Conservation (phyloP, 2,329 filamentous ascomycete genomes). For the Diaporthe ampelina region DNA sequence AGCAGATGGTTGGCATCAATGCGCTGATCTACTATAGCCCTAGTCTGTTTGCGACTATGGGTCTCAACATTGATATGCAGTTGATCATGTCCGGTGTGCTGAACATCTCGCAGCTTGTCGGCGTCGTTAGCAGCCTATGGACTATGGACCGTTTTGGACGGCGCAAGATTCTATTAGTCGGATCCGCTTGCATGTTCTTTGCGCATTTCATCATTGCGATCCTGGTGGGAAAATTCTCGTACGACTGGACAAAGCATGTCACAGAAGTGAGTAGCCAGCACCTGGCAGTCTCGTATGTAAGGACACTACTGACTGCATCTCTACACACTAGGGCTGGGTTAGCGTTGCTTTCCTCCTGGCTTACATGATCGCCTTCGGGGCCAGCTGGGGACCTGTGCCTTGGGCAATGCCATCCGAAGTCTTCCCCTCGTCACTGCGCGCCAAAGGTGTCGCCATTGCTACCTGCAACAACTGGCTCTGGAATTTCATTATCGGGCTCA, state of each 20-base stretch:
- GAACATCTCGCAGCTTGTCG: constrained; percentile 60
- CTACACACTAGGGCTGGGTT: constrained; percentile 28
- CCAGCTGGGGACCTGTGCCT: constrained; percentile 23
- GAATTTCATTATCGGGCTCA: constrained; percentile 68
- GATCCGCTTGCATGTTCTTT: constrained; percentile 60
- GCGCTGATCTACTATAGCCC: constrained; percentile 63
- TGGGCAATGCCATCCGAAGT: constrained; percentile 64
- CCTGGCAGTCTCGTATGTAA: background rate
- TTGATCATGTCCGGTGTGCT: constrained; percentile 62
- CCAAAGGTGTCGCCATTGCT: constrained; percentile 73
- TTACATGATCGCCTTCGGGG: constrained; percentile 24
- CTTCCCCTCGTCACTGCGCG: constrained; percentile 71
- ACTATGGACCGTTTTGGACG: constrained; percentile 63
- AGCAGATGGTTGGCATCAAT: constrained; percentile 67
- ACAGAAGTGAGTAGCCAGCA: constrained; percentile 48
- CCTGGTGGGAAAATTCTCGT: constrained; percentile 65
- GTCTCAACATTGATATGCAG: constrained; percentile 57
- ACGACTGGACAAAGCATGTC: constrained; percentile 64
- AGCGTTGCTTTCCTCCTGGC: constrained; percentile 27
- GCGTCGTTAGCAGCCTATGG: constrained; percentile 61
- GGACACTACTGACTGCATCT: constrained; percentile 44
- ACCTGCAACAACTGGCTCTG: constrained; percentile 73
- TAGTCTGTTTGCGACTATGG: constrained; percentile 62
- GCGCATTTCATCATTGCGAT: constrained; percentile 65
- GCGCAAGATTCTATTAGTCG: constrained; percentile 59